Base-by-base conservation (phyloP, 2,329 filamentous ascomycete species). In the Ophiostoma triangulosporum region DNA sequence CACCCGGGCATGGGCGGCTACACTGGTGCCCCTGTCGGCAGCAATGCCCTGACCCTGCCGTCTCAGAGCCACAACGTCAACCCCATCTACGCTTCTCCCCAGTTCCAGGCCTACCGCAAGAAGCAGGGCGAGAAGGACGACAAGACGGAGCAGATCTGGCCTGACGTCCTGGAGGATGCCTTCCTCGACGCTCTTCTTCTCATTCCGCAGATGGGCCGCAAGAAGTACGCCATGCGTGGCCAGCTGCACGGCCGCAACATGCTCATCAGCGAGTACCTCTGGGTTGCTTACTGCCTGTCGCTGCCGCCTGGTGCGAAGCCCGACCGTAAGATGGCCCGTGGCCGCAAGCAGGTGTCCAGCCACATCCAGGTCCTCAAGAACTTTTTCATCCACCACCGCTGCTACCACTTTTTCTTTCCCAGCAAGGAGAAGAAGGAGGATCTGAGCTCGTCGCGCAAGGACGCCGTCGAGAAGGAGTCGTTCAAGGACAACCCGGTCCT, bases 321-420 rank as follows among this genome's bases (percentile, higher is more conserved):
- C 3, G 70, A 73, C 57, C 64, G 73, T 54, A 73, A 75, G 64
- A 69, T 73, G 57, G 61, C 64, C 50, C 62, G 57, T 63, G 72
- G 58, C 61, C 71, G 79, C 54, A 85, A 85, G 64, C 80, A 83
- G 61, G 79, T 85, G 5, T 84, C 81, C 2, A 84, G 80, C 62
- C 81, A 85, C 62, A 84, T 85, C 62, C 81, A 86, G 63, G 81
- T 86, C 14, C 68, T 84, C 53, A 84, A 84, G 68, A 78, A 77
- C 51, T 83, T 84, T 63, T 78, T 85, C 58, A 72, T 74, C 53
- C 74, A 77, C 53, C 70, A 84, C 57, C 74, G 77, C 43, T 80
- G 77, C 64, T 83, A 79, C 60, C 77, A 81, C 62, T 78, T 80
- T 61, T 72, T 83, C 57, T 83, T 83, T 60, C 70, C 71, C 7